phyloP scores from a whole-genome alignment of 2,329 filamentous ascomycete species.

The Xylaria arbuscula region DNA sequence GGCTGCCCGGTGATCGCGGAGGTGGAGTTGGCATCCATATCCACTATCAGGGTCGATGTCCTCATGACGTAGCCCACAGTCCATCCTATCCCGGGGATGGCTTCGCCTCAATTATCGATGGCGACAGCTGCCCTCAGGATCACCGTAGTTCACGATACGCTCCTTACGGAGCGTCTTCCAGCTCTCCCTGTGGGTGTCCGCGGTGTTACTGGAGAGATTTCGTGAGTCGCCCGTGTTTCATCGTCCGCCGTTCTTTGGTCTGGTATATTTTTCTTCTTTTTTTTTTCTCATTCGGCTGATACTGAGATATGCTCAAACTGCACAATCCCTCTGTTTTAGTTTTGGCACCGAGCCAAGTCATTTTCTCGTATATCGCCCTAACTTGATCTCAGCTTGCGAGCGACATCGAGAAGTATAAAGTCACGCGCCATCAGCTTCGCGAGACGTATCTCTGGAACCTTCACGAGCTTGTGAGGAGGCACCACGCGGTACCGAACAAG shows the following conservation, averaged over 20 bases:
- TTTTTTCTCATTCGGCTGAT: background rate
- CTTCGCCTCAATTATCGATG: background rate
- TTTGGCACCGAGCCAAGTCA: background rate
- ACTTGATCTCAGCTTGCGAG: slow-evolving; percentile 39
- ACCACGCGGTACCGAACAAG: slow-evolving; percentile 31
- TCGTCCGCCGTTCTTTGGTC: background rate
- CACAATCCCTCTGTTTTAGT: background rate
- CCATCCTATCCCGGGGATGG: background rate
- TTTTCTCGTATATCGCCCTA: background rate
- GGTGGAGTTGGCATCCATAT: slow-evolving; percentile 29
- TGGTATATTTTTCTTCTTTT: no score
- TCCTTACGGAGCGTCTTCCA: slow-evolving; percentile 25
- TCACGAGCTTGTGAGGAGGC: slow-evolving; percentile 39
- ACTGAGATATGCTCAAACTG: background rate
- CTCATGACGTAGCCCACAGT: background rate
- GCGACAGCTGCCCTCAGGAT: background rate
- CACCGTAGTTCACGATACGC: background rate
- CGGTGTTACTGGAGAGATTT: slow-evolving; percentile 45
- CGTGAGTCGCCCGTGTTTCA: slow-evolving; percentile 35
- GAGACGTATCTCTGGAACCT: slow-evolving; percentile 45
- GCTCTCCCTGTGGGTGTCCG: slow-evolving; percentile 39
- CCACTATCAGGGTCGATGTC: slow-evolving; percentile 33
- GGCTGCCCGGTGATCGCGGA: background rate
- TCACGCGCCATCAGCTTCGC: slow-evolving; percentile 34
- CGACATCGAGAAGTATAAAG: slow-evolving; percentile 43